Conservation (phyloP, 768 basidiomycete genomes). For the Leccinum sublutescens region DNA sequence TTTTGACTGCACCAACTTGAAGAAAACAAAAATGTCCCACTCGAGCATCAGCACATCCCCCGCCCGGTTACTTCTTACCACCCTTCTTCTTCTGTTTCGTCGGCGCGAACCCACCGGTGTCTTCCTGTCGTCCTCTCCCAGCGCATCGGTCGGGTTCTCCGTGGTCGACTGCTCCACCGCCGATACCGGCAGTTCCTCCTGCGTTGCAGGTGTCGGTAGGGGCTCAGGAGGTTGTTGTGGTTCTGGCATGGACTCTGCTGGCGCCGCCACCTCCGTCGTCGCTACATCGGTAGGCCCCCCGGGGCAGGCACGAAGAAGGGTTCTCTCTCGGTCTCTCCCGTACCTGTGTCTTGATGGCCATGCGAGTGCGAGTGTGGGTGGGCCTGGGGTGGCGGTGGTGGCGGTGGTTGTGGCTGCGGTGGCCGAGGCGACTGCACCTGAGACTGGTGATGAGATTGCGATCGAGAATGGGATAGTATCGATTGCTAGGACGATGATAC, state of each 20-base stretch:
- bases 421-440: too few species aligned
- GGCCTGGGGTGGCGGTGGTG: too few species aligned
- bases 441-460: too few species aligned
- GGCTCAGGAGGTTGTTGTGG: too few species aligned
- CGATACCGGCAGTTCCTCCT: background rate
- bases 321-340: too few species aligned
- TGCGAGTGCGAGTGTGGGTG: too few species aligned
- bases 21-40: background rate
- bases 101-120: background rate
- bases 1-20: background rate
- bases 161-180: too few species aligned
- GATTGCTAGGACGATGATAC: too few species aligned
- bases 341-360: background rate
- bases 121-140: constrained; percentile 7
- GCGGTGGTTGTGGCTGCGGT: too few species aligned
- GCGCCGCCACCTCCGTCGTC: background rate
- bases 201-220: too few species aligned
- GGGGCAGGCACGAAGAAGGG: background rate
- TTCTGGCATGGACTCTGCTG: too few species aligned
- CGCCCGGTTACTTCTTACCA: background rate
- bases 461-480: too few species aligned
- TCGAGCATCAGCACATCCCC: background rate
- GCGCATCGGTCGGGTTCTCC: background rate
- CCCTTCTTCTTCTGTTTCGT: background rate
- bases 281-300: background rate